Evolutionary conservation across 164 flowering plant species (phyloP), one percentile per base, ranked within the genome.

Genomic region (Litsea cubeba): DNA sequence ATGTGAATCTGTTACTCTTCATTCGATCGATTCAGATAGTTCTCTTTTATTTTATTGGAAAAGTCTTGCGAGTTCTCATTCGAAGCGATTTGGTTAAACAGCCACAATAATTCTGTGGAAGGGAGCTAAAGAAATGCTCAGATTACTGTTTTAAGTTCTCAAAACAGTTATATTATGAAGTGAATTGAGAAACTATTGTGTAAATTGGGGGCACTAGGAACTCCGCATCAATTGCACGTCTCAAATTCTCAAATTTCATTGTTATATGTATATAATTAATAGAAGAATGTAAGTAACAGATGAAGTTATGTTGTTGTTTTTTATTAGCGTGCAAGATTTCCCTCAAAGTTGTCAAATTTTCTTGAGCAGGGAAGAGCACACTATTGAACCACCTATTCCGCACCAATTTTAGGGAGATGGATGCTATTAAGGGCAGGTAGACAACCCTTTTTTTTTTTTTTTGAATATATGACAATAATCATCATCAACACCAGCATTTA

Each of bases 321-420:
- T 67, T 30, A 23, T 74, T 58, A 32, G 2, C 3, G 10, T 74
- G 35, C 35, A 18, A 30, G 12, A 17, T 40, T 54, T 54, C 60
- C 60, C n/a, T 54, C n/a, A 54, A 17, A 5, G 57, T 50, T n/a
- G 58, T 11, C 46, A 0, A 18, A 11, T 63, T n/a, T 72, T 76
- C 24, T 74, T 30, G 54, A 62, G 46, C 80, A 89, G 94, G 94
- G 76, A 90, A 88, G 71, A 90, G 94, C 76, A 90, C 94, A 4
- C 75, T 90, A n/a, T 22, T 90, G 81, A 90, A 89, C 75, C 88
- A 87, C 80, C 83, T 89, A 23, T 88, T 89, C 68, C 73, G 72
- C 72, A 88, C 91, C 75, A 86, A 79, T 32, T 89, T 89, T 73
- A 82, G 82, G 80, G 91, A 87, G 83, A 89, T 89, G 94, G 90